Evolutionary conservation across 2,329 filamentous ascomycete genomes (phyloP).

Genomic region (Diaporthe sp.): DNA sequence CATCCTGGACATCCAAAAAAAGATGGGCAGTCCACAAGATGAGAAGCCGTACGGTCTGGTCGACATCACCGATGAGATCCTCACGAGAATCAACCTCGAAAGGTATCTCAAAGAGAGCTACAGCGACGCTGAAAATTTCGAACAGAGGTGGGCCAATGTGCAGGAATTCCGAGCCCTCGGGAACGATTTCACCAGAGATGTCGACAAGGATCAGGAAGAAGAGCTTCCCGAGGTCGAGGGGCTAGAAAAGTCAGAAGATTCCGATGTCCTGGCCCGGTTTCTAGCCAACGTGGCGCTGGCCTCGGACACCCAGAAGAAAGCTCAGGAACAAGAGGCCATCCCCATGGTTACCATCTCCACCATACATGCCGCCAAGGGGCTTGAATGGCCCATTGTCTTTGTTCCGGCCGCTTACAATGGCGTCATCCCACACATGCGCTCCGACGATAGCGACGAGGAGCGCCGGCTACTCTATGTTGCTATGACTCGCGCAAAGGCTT

Average conservation of each 20-base stretch:
- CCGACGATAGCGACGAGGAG: constrained; percentile 90
- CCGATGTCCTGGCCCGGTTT: constrained; percentile 77
- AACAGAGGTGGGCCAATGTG: constrained; percentile 87
- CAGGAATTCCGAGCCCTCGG: constrained; percentile 88
- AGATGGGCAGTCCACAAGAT: constrained; percentile 46
- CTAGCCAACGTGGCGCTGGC: constrained; percentile 92
- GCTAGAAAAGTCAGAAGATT: constrained; percentile 75
- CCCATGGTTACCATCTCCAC: constrained; percentile 90
- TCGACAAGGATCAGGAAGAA: constrained; percentile 63
- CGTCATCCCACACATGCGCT: constrained; percentile 88
- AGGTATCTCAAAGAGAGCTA: constrained; percentile 80
- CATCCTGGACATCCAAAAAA: constrained; percentile 54
- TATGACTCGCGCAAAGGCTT: constrained; percentile 91
- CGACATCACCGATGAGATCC: constrained; percentile 63
- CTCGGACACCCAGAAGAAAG: constrained; percentile 78
- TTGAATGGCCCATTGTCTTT: constrained; percentile 97
- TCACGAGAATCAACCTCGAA: constrained; percentile 78
- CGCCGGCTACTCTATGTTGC: constrained; percentile 91
- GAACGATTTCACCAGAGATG: constrained; percentile 72
- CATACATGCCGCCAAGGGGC: constrained; percentile 94
- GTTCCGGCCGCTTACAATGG: constrained; percentile 91
- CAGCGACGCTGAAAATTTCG: constrained; percentile 78
- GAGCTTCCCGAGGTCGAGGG: constrained; percentile 77
- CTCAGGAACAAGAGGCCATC: constrained; percentile 66
- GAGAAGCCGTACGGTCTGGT: constrained; percentile 55